These are phyloP conservation scores for Oxytropis ochrocephala DNA, from an alignment of 306 rosid genomes.

Conservation along the genomic window DNA sequence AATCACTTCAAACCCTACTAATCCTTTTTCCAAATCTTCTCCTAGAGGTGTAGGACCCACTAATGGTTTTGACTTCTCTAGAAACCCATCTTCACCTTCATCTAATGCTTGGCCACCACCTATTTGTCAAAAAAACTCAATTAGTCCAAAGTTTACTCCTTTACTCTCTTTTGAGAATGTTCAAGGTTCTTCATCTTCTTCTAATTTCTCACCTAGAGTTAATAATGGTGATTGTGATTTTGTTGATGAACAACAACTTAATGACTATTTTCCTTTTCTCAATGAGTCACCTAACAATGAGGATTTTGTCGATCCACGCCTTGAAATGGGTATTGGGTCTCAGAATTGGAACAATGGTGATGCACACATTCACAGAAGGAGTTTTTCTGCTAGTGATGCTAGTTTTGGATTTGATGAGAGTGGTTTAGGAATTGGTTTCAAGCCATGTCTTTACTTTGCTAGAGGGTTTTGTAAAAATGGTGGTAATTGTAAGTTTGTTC, in stretches of 20 bases:
- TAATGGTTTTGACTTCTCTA: slow-evolving; percentile 50
- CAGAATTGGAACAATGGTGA: slow-evolving; percentile 72
- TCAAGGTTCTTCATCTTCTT: slow-evolving; percentile 39
- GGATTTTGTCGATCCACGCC: slow-evolving; percentile 53
- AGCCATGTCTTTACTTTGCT: slow-evolving; percentile 87
- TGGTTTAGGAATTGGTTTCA: slow-evolving; percentile 49
- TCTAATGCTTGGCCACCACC: slow-evolving; percentile 48
- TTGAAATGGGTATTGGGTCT: slow-evolving; percentile 40
- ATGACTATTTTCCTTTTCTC: slow-evolving; percentile 67
- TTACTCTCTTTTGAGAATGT: slow-evolving; percentile 52
- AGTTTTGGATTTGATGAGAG: slow-evolving; percentile 64
- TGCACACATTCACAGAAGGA: slow-evolving; percentile 62
- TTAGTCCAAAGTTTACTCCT: slow-evolving; percentile 68
- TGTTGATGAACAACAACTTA: slow-evolving; percentile 68
- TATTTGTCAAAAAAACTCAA: slow-evolving; percentile 34
- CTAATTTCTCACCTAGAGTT: slow-evolving; percentile 22
- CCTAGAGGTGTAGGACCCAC: slow-evolving; percentile 30
- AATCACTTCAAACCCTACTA: slow-evolving; percentile 28
- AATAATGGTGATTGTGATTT: slow-evolving; percentile 51
- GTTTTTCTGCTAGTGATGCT: slow-evolving; percentile 80
- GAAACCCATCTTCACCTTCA: slow-evolving; percentile 55
- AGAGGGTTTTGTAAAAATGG: slow-evolving; percentile 94
- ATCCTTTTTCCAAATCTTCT: slow-evolving; percentile 61
- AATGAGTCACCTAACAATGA: slow-evolving; percentile 55
- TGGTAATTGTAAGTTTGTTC: slow-evolving; percentile 73